These are phyloP conservation scores for Linderniella brevidens DNA, from an alignment of 257 asterid species.

Conservation along the genomic window DNA sequence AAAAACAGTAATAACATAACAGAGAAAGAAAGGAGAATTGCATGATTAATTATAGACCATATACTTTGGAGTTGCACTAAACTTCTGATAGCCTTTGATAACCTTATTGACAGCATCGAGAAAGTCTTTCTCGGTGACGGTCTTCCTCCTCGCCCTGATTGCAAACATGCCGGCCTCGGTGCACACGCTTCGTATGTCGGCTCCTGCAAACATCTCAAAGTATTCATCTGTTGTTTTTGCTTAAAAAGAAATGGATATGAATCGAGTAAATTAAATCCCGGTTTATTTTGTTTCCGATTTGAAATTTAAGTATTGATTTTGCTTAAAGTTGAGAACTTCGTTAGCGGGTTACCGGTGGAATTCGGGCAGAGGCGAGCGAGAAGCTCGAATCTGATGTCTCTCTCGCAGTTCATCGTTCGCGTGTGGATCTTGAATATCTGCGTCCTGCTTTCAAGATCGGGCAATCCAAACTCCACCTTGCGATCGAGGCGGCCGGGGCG, in stretches of 20 bases:
- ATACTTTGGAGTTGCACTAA: conserved; percentile 55
- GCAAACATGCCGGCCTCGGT: conserved; percentile 67
- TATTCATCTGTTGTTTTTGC: neutral
- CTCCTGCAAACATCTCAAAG: conserved; percentile 20
- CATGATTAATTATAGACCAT: conserved; percentile 50
- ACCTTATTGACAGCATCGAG: conserved; percentile 64
- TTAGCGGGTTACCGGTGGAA: conserved; percentile 29
- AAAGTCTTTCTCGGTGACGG: conserved; percentile 58
- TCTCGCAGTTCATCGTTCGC: conserved; percentile 81
- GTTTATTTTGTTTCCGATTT: too few relatives aligned
- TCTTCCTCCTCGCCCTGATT: conserved; percentile 56
- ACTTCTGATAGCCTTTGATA: conserved; percentile 60
- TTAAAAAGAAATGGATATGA: too few relatives aligned
- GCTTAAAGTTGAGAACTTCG: neutral
- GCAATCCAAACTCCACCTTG: conserved; percentile 93
- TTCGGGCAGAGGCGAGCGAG: conserved; percentile 93
- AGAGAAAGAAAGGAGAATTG: neutral
- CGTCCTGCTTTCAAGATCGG: conserved; percentile 85
- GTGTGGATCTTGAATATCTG: conserved; percentile 86
- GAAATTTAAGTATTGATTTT: neutral
- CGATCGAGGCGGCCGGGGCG: conserved; percentile 94
- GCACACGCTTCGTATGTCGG: conserved; percentile 59
- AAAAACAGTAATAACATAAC: neutral
- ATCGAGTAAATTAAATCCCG: too few relatives aligned
- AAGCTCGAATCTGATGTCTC: conserved; percentile 70